Conservation (phyloP, 106 monocot species). For the Dioscorea alata region DNA sequence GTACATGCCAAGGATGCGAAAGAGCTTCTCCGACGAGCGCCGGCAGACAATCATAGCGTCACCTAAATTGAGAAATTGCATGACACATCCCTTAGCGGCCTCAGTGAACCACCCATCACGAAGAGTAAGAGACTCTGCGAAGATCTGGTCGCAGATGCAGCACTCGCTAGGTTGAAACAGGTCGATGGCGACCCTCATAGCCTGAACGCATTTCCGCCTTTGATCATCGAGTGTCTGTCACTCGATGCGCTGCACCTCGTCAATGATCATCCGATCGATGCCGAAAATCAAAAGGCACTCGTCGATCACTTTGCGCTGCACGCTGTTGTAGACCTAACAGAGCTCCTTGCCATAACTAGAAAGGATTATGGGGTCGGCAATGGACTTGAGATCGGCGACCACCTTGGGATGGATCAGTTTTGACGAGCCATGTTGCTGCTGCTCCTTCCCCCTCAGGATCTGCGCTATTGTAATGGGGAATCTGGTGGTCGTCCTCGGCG, state of each 20-base stretch:
- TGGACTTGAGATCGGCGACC: constrained; percentile 17
- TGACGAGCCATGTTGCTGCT: neutral
- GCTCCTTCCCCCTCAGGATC: neutral
- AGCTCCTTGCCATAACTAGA: constrained; percentile 46
- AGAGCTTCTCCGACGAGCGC: constrained; percentile 72
- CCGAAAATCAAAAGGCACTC: constrained; percentile 60
- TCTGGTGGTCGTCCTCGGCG: constrained; percentile 1
- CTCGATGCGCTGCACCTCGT: constrained; percentile 93
- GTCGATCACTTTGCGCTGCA: constrained; percentile 40
- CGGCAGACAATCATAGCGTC: constrained; percentile 56
- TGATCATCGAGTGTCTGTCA: constrained; percentile 48
- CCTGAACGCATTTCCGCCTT: constrained; percentile 72
- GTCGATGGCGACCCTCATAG: constrained; percentile 29
- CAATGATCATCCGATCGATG: constrained; percentile 59
- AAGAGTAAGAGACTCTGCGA: constrained; percentile 21
- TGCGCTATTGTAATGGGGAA: neutral
- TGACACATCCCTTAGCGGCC: constrained; percentile 50
- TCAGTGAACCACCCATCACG: constrained; percentile 54
- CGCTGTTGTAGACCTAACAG: constrained; percentile 28
- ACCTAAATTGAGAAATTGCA: constrained; percentile 77
- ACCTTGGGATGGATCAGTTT: constrained; percentile 30
- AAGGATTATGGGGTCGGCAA: constrained; percentile 45
- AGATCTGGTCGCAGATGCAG: constrained; percentile 47
- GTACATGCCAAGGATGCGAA: constrained; percentile 85
- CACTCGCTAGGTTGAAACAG: constrained; percentile 42